Evolutionary conservation across 2,329 filamentous ascomycete genomes (phyloP).

Genomic region (Seiridium cupressi): DNA sequence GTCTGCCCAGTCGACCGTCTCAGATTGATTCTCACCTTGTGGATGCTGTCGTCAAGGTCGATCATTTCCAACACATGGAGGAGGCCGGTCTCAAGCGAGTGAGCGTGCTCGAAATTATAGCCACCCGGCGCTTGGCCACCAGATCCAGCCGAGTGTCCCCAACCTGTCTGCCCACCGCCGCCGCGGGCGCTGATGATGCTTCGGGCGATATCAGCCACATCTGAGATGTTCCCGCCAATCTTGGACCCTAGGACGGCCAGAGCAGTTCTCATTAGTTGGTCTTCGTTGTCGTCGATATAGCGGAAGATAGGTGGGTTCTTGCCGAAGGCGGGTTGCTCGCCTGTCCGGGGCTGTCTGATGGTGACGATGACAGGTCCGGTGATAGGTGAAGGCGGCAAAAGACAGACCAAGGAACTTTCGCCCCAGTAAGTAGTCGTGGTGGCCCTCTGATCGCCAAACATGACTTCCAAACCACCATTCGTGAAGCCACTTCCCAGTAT

Average conservation of each 20-base stretch:
- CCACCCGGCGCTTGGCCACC: constrained; percentile 44
- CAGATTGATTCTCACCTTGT: constrained; percentile 66
- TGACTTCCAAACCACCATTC: constrained; percentile 72
- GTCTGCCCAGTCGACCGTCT: constrained; percentile 68
- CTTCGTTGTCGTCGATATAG: constrained; percentile 71
- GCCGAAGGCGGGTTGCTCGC: constrained; percentile 32
- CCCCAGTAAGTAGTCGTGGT: constrained; percentile 80
- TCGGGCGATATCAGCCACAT: constrained; percentile 60
- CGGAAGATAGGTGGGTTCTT: constrained; percentile 58
- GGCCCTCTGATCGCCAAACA: constrained; percentile 69
- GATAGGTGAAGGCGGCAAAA: constrained; percentile 68
- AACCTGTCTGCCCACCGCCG: constrained; percentile 43
- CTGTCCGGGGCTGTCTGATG: constrained; percentile 50
- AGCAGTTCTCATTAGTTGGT: constrained; percentile 66
- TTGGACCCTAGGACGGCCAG: constrained; percentile 64
- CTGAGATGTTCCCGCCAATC: constrained; percentile 61
- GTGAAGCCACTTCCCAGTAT: constrained; percentile 79
- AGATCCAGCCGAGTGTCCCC: constrained; percentile 34
- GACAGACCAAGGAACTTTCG: constrained; percentile 74
- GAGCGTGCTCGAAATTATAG: constrained; percentile 36
- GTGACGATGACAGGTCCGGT: constrained; percentile 70
- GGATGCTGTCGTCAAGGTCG: constrained; percentile 72
- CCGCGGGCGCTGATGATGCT: constrained; percentile 49
- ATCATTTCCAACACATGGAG: constrained; percentile 75
- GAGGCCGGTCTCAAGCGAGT: constrained; percentile 61